Evolutionary conservation across 1,284 basidiomycete genomes (phyloP), one percentile per base, ranked within the genome.

Genomic region (Sanghuangporus weigelae): DNA sequence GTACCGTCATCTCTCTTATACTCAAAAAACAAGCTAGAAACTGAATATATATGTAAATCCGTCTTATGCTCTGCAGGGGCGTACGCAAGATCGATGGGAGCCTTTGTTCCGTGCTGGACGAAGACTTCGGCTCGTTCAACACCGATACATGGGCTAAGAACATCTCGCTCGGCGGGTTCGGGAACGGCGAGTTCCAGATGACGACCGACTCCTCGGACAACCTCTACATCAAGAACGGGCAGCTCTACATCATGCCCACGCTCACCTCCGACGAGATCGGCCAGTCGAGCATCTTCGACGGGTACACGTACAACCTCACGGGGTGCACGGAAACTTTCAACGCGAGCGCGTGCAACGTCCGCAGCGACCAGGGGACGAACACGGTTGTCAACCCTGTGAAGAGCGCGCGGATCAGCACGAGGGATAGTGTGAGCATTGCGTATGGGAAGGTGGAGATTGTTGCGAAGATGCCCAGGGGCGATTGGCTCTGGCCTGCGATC

Each of bases 401-500:
- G 77, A 86, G 83, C 63, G 92, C 91, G 2, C 79, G 92, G 3
- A 74, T 94, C 57, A 87, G 81, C 64, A 94, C 92, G 51, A 79
- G 82, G 68, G 78, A 81, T 21, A 84, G 78, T 59, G 78, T 83
- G 49, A 83, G 76, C 60, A 86, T 93, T 73, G 77, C 77, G 69
- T 90, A 82, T 69, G 92, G 92, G 31, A 82, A 85, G 64, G 83
- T 94, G 58, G 92, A 94, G 72, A 81, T 94, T 12, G 75, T 76
- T 36, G 86, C 85, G 0, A 80, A 80, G 72, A 81, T 88, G 80
- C 86, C 86, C 1, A 80, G 76, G 49, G 84, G 82, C 1, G 83
- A 85, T 67, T 86, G 90, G 92, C 75, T 94, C 59, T 94, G 92
- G 92, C 92, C 92, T 1, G 87, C 89, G 0, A 84, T 95, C 63